Evolutionary conservation across 805 yeast species (phyloP), one percentile per base, ranked within the genome.

Genomic region (Saccharomycopsis sp.): DNA sequence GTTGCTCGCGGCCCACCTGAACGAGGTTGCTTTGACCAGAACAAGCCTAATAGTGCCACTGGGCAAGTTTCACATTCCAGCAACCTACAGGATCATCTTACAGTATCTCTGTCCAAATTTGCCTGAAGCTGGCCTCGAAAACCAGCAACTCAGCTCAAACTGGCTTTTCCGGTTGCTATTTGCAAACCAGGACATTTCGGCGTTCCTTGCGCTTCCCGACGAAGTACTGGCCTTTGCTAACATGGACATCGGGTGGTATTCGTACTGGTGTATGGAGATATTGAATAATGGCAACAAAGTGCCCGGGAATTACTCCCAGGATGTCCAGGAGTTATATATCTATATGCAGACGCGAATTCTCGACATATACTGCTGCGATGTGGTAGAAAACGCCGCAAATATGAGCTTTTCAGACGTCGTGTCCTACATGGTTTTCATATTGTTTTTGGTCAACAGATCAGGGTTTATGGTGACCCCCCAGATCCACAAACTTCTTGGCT

Each of bases 371-470:
- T 4, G 9, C 16, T 7, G 21, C 21, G 48, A 44, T 44, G 18
- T 20, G 4, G 48, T 44, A 44, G 48, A 44, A 44, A 20, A 44
- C 16, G 21, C 21, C 16, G 20, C 48, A 5, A 12, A 44, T 12
- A n/a, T 16, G 21, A 46, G 41, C 44, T 18, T 53, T 15, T 44
- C 57, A 44, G 55, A 57, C 24, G 55, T 54, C 5, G 24, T 60
- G 3, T 60, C 44, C 47, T 54, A 58, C 46, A 21, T 60, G 20
- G 21, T 57, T 14, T 44, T 44, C 48, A 4, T 44, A 7, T 16
- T 44, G 21, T 44, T 44, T 18, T 5, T 44, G 21, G 16, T 44
- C 48, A 44, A 44, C 16, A 44, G 12, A 12, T 16, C 21, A 12
- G 48, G 21, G 18, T 44, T 44, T 18, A 44, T 44, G 48, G 21